A percentile compares a stretch with the other conserved stretches of the same genome.
Evolutionary conservation across 163 green algal genomes (phyloP).

Genomic region (Coccomyxa subellipsoidea): DNA sequence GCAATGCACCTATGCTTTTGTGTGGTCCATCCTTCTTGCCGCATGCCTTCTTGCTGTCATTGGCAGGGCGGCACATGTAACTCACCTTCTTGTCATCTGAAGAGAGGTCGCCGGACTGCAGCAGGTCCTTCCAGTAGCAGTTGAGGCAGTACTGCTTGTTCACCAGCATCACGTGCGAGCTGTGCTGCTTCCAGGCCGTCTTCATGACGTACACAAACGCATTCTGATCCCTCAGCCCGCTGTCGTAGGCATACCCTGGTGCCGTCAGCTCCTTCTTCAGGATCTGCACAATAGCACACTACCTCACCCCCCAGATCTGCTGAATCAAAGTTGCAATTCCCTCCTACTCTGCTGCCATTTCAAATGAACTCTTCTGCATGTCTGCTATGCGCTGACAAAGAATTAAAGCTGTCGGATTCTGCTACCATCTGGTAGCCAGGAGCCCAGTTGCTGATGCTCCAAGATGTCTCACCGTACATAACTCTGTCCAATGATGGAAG

Average conservation of each 20-base stretch:
- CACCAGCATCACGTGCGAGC: conserved; percentile 11
- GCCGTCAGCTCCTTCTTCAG: conserved; percentile 26
- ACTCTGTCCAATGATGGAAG: too few relatives aligned
- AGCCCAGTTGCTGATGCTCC: too few relatives aligned
- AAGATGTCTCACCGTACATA: too few relatives aligned
- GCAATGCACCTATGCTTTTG: too few relatives aligned
- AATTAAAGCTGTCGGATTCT: too few relatives aligned
- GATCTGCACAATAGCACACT: conserved; percentile 6
- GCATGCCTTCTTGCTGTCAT: not conserved
- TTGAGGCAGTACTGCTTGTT: conserved; percentile 31
- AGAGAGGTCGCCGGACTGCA: conserved; percentile 3
- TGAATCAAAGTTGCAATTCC: too few relatives aligned
- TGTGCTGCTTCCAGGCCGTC: not conserved
- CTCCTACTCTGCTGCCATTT: too few relatives aligned
- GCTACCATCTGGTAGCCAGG: too few relatives aligned
- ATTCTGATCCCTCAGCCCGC: conserved; percentile 30
- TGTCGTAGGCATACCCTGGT: conserved; percentile 15
- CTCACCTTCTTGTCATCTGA: not conserved
- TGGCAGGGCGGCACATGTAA: not conserved
- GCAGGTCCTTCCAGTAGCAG: conserved; percentile 29
- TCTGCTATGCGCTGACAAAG: too few relatives aligned
- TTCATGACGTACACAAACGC: conserved; percentile 27
- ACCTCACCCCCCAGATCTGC: too few relatives aligned
- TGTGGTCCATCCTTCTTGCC: too few relatives aligned
- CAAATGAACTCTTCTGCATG: too few relatives aligned